Conservation (phyloP, 352 stramenopile genomes). For the Pythium rhizo-oryzae region DNA sequence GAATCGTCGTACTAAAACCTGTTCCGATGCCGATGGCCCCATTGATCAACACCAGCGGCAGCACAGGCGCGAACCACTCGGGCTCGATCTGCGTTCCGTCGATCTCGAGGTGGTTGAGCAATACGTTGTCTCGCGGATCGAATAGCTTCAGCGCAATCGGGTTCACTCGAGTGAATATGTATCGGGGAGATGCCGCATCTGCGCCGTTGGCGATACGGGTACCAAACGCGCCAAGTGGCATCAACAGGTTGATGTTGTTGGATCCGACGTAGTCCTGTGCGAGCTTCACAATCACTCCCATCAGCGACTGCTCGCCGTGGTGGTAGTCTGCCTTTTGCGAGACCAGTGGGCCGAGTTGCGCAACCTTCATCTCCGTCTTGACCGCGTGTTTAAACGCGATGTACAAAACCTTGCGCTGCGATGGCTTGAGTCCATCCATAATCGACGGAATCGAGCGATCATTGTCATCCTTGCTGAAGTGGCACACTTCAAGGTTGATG, state of each 20-base stretch:
- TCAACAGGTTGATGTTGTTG: not conserved
- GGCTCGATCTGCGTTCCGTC: not conserved
- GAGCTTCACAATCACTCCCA: not conserved
- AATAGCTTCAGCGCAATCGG: not conserved
- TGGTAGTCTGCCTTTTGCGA: not conserved
- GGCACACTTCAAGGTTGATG: not conserved
- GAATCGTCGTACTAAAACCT: not conserved
- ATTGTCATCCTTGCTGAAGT: not conserved
- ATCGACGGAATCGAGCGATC: not conserved
- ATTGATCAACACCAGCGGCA: not conserved
- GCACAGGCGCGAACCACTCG: not conserved
- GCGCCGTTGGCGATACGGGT: not conserved
- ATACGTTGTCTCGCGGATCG: not conserved
- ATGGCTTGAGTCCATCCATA: not conserved
- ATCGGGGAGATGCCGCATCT: not conserved
- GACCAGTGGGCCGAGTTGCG: not conserved
- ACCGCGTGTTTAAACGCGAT: not conserved
- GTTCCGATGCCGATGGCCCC: not conserved
- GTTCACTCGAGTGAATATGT: not conserved
- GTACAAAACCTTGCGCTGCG: not conserved
- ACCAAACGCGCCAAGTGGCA: not conserved
- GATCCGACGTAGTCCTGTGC: not conserved
- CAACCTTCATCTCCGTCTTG: constrained; percentile 1
- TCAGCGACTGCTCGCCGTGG: not conserved
- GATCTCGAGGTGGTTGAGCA: not conserved